phyloP scores from a whole-genome alignment of 257 asterid genomes.

The Solanum medicagineum region DNA sequence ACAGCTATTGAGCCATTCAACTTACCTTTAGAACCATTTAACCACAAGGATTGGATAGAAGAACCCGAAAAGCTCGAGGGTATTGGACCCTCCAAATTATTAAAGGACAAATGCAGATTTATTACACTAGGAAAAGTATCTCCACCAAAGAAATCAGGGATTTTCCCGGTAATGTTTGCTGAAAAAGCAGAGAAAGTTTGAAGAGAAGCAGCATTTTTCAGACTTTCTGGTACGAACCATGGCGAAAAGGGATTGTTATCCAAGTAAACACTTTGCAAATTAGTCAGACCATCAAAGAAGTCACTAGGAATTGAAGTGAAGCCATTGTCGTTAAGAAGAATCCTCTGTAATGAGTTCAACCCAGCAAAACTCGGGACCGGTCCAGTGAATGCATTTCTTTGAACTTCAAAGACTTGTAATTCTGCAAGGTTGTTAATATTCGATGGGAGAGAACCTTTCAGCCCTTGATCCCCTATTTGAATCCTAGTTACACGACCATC shows the following conservation, averaged over 20 bases:
- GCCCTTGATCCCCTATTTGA: slow-evolving; percentile 43
- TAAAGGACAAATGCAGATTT: slow-evolving; percentile 30
- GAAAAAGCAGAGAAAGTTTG: slow-evolving; percentile 41
- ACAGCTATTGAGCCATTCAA: neutral
- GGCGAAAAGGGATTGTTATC: slow-evolving; percentile 46
- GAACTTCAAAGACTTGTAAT: slow-evolving; percentile 43
- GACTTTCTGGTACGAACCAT: slow-evolving; percentile 47
- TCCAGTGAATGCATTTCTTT: slow-evolving; percentile 39
- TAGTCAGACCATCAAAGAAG: slow-evolving; percentile 63
- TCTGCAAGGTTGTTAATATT: slow-evolving; percentile 31
- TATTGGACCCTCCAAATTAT: slow-evolving; percentile 50
- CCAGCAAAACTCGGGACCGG: slow-evolving; percentile 60
- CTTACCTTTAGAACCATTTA: neutral
- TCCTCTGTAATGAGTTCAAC: slow-evolving; percentile 22
- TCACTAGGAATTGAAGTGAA: slow-evolving; percentile 57
- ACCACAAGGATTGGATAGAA: neutral
- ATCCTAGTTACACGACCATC: slow-evolving; percentile 31
- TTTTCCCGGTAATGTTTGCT: slow-evolving; percentile 35
- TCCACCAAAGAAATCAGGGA: slow-evolving; percentile 43
- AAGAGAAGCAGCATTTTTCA: slow-evolving; percentile 29
- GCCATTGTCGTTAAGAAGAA: slow-evolving; percentile 34
- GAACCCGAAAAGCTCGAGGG: slow-evolving; percentile 32
- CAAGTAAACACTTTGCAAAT: slow-evolving; percentile 34
- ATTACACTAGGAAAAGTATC: slow-evolving; percentile 26
- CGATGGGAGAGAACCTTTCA: slow-evolving; percentile 49